A percentile compares a stretch with the other conserved stretches of the same genome.
Conservation (phyloP, 768 basidiomycete genomes). For the Tulasnella sp. region DNA sequence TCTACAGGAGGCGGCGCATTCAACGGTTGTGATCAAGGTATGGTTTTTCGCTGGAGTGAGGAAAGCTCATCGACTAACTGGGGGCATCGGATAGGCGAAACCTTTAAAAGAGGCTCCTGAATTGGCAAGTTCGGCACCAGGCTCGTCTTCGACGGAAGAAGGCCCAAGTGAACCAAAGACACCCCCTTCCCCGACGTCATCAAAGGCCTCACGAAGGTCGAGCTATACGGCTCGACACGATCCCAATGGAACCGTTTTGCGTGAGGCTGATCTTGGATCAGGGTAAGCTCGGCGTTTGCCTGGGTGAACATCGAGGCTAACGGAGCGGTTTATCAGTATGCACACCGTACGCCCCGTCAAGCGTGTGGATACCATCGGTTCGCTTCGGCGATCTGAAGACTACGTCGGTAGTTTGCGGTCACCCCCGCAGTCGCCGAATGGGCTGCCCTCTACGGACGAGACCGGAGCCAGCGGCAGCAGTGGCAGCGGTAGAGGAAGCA, state of each 20-base stretch:
- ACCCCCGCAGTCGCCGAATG: constrained; percentile 8
- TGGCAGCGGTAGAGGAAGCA: constrained; percentile 45
- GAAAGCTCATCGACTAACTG: neutral
- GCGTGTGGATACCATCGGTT: constrained; percentile 78
- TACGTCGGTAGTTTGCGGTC: constrained; percentile 63
- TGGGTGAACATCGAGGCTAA: neutral
- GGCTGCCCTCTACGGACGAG: constrained; percentile 39
- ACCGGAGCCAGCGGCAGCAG: constrained; percentile 25
- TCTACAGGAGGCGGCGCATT: constrained; percentile 57
- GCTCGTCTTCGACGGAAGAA: neutral
- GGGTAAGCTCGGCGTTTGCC: constrained; percentile 43
- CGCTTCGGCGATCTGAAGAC: constrained; percentile 71
- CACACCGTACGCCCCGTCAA: constrained; percentile 93
- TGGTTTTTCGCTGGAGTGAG: neutral
- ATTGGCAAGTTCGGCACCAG: neutral
- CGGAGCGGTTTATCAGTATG: constrained; percentile 39
- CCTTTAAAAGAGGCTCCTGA: neutral
- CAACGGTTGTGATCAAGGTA: constrained; percentile 63
- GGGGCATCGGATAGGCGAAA: neutral
- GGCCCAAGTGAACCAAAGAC: constrained; percentile 11
- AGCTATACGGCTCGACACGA: constrained; percentile 76
- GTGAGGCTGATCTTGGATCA: constrained; percentile 78
- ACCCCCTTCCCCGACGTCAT: constrained; percentile 41
- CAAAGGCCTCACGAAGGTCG: constrained; percentile 49
- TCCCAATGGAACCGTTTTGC: constrained; percentile 66